Conservation (phyloP, 192 early-diverging fungal genomes). For the Paraglomus brasilianum region DNA sequence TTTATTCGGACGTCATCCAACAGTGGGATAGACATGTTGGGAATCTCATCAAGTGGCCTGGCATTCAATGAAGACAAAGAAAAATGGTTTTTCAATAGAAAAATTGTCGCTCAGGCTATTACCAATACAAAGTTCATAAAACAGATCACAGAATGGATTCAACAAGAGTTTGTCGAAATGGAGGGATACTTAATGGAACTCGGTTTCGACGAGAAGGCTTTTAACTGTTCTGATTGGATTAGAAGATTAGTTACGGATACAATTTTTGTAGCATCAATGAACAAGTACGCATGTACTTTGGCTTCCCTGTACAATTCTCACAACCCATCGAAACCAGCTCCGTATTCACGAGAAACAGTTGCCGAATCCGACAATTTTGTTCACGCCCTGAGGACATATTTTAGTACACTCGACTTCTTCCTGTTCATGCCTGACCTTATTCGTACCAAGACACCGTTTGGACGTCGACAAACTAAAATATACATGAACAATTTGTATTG, state of each 20-base stretch:
- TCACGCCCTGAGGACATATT: background rate
- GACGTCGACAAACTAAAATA: background rate
- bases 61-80: background rate
- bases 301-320: background rate
- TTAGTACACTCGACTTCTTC: conserved; percentile 11
- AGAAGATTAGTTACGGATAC: background rate
- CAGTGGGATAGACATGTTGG: background rate
- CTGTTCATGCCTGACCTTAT: background rate
- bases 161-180: background rate
- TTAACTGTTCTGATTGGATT: background rate
- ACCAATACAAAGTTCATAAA: background rate
- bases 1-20: background rate
- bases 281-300: background rate
- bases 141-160: background rate
- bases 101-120: background rate
- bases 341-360: background rate
- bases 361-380: conserved; percentile 7
- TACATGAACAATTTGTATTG: conserved; percentile 2
- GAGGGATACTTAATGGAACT: background rate
- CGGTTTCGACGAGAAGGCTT: background rate
- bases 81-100: conserved; percentile 13
- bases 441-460: background rate
- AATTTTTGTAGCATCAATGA: background rate
- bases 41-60: background rate
- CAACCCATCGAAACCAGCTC: background rate